Evolutionary conservation across 1,284 basidiomycete genomes (phyloP), one percentile per base, ranked within the genome.

Genomic region (Austroboletus niveus): DNA sequence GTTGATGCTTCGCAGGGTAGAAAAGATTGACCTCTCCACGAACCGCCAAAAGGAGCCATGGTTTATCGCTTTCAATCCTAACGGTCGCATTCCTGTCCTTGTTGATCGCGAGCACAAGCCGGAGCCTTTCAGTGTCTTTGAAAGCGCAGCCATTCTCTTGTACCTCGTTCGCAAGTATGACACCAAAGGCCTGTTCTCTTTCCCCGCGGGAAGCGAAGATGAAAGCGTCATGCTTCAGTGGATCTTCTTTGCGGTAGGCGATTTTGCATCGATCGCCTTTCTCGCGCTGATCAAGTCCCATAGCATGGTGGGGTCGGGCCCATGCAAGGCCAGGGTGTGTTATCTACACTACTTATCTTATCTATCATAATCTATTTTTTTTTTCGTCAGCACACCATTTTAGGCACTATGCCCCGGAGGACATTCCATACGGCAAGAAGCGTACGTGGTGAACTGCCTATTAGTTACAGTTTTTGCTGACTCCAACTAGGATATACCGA

Each of bases 241-340:
- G 85, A 80, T 87, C 56, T 85, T 85, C 72, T 87, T 85, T 56
- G 72, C 75, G 9, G 77, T 78, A 54, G 45, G 72, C 68, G 3
- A 11, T 27, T 2, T 30, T 3, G 4, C 4, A 8, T 29, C 8
- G 2, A 24, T 5, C 22, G 1, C 31, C 6, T 35, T 14, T 30
- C 14, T 32, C 14, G 34, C n/a, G 4, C 45, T 63, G 12, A 49
- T 31, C 20, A 2, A 3, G 7, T 8, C 9, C 4, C 39, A 10
- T 42, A 67, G 63, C 71, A 73, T 52, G 72, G 73, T 5, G 72
- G 74, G 7, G 52, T 74, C 8, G 75, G 73, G 8, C 75, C 75
- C 6, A 78, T 77, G 76, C 71, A 72, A 54, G 77, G 79, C 20
- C 78, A 81, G 59, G 56, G 68, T 70, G 22, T 31, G 50, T 39